Evolutionary conservation across 192 early-diverging fungal species (phyloP).

Genomic region (Coemansia nantahalensis): DNA sequence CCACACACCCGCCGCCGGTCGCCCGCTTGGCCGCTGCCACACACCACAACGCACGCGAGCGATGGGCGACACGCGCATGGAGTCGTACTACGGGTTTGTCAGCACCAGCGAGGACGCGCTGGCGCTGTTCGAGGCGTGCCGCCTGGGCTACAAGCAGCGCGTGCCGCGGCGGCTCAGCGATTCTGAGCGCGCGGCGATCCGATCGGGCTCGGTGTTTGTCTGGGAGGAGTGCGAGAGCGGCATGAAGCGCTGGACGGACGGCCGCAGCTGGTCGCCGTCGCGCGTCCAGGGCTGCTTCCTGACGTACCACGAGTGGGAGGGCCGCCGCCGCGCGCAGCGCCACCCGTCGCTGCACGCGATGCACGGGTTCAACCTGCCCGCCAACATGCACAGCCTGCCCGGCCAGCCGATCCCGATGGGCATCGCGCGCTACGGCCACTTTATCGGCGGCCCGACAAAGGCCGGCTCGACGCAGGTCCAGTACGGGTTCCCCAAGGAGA

Average conservation of each 20-base stretch:
- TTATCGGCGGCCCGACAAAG: constrained; percentile 53
- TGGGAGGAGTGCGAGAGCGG: constrained; percentile 91
- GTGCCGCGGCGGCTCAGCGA: constrained; percentile 81
- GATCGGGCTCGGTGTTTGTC: constrained; percentile 84
- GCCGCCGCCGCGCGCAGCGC: constrained; percentile 57
- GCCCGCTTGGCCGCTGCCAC: too few species aligned
- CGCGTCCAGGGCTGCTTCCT: constrained; percentile 86
- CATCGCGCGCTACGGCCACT: constrained; percentile 54
- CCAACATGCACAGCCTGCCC: constrained; percentile 35
- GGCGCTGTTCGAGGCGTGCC: constrained; percentile 87
- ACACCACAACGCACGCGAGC: neutral
- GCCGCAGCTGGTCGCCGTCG: constrained; percentile 83
- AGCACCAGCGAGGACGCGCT: constrained; percentile 86
- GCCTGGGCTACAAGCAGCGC: constrained; percentile 66
- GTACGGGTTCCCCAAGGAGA: constrained; percentile 62
- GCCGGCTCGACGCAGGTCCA: constrained; percentile 52
- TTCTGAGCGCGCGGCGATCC: constrained; percentile 74
- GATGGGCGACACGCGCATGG: constrained; percentile 61
- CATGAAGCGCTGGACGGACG: constrained; percentile 93
- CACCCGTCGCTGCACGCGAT: constrained; percentile 47
- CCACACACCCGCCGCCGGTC: too few species aligned
- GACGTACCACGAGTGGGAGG: constrained; percentile 83
- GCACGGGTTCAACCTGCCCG: constrained; percentile 36
- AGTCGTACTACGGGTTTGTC: constrained; percentile 81
- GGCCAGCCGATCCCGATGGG: constrained; percentile 46